Evolutionary conservation across 2,329 filamentous ascomycete genomes (phyloP), one percentile per base, ranked within the genome.

Genomic region (Calonectria montana): DNA sequence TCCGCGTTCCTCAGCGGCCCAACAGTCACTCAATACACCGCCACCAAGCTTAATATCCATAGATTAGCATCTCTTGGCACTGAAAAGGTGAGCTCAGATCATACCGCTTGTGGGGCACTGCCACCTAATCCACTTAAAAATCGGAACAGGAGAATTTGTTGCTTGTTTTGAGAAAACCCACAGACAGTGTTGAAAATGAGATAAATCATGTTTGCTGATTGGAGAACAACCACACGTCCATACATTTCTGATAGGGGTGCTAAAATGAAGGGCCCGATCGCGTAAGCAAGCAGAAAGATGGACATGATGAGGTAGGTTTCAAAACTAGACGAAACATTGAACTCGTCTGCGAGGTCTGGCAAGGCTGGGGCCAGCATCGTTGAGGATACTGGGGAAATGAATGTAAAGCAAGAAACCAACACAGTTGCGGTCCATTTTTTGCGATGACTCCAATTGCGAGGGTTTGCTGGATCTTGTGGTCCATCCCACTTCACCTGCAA

Each of bases 231-330:
- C 1, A 84, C 83, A 18, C 88, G 85, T 10, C 88, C 87, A 72
- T 87, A 87, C 73, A 88, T 81, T 76, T 91, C 89, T 16, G 84
- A 88, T 12, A 90, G 69, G 0, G 90, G 89, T 0, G 86, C 88
- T 29, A 88, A 83, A 16, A 90, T 69, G 13, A 90, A 84, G 0
- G 88, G 88, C 0, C 88, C 89, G 31, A 89, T 82, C 18, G 87
- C 87, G 55, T 88, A 88, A 65, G 89, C 90, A 0, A 91, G 84
- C 4, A 93, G 84, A 79, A 91, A 91, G 41, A 93, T 86, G 2
- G 89, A 90, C 65, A 92, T 85, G 73, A 90, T 85, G 55, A 92
- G 87, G 3, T 45, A 90, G 64, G 78, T 86, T 53, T 86, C 81
- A 39, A 88, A 82, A 3, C 77, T 81, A 9, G 82, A 82, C 1